Evolutionary conservation across 805 yeast genomes (phyloP), one percentile per base, ranked within the genome.

Genomic region (Candida orba): DNA sequence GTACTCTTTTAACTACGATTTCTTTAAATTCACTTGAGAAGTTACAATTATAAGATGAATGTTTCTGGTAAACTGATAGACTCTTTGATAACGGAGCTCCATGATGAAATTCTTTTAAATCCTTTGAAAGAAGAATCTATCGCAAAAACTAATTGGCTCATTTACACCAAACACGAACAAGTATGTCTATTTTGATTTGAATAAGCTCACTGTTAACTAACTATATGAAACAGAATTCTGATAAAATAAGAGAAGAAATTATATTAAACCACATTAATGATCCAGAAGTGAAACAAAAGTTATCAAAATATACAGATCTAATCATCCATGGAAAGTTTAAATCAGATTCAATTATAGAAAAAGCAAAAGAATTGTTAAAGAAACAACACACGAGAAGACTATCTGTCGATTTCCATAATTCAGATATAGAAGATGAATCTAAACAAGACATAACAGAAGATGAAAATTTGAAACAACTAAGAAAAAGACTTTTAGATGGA

Each of bases 381-480:
- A 32, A 36, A 24, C 29, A 32, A 15, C 35, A 18, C 4, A 45
- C 45, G 14, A 49, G 56, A 48, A 44, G 60, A 34, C 14, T 51
- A 9, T 51, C 58, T 1, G 49, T 58, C 15, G 57, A 58, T 31
- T 43, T 58, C n/a, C 53, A 53, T 31, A 25, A 33, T n/a, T 9
- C 27, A 6, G 24, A 39, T 14, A 9, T 10, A 6, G 20, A n/a
- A 9, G 25, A 35, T 6, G 48, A 46, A 1, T 36, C 39, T 12
- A 34, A 44, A 2, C 10, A 34, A 13, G 41, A 43, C 15, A 42
- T 45, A 14, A 48, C 43, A 1, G 58, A 56, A 3, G 62, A 57
- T 23, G 63, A 62, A 13, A 65, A 60, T 30, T 37, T 66, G 10
- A 50, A 52, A 3, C 65, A 62, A 27, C 42, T 68, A 30, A 59